Evolutionary conservation across 1,139 yeast species (phyloP), one percentile per base, ranked within the genome.

Genomic region (Hemisphaericaspora subhashii): DNA sequence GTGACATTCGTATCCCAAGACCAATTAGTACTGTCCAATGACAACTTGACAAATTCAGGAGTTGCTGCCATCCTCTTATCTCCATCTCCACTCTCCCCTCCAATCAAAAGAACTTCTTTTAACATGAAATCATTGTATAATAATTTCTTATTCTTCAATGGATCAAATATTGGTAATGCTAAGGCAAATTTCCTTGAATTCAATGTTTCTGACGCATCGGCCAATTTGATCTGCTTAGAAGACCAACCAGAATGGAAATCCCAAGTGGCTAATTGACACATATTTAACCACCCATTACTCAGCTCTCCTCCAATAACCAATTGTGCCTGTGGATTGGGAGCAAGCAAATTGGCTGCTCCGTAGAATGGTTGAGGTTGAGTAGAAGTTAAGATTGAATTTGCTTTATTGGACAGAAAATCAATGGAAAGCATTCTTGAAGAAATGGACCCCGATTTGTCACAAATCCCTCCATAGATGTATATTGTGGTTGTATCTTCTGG

Each of bases 221-320:
- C 48, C 3, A 47, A 30, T 12, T 41, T 32, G 3, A 65, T 56
- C 26, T 50, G 52, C 38, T 55, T 52, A 33, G 64, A 66, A 16
- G 73, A 66, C 77, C 77, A 72, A 0, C 77, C 77, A 18, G 72
- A 55, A 29, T 48, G 43, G 38, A 68, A 70, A 41, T 64, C 60
- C 77, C 77, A 72, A 0, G 73, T 65, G 3, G 77, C 77, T 28
- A 72, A 51, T 48, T 70, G 77, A 47, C 61, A 60, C 76, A 72
- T 69, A 47, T 58, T 69, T 32, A 72, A 52, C 77, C 77, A 72
- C 0, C 74, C 74, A 7, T 51, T 48, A 25, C 46, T 42, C 39
- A 69, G 65, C 39, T 64, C 56, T 2, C 77, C 77, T 0, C 76
- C 77, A 38, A 72, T 58, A 0, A 71, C 55, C 34, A 72, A 51